These are phyloP conservation scores for Capsella bursapastoris DNA, from an alignment of 345 rosid species.

Conservation along the genomic window DNA sequence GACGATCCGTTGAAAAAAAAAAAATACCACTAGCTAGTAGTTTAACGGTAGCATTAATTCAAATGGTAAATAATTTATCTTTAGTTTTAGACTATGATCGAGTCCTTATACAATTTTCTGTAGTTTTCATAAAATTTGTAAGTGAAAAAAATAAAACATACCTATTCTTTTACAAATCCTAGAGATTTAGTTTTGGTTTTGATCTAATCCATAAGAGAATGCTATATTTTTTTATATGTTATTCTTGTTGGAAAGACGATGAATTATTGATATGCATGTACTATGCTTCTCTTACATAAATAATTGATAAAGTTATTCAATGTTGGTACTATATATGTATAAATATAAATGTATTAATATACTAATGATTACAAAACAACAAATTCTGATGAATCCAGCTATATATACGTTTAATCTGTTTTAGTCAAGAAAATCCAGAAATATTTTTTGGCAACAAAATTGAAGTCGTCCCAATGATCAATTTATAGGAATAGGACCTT, in stretches of 20 bases:
- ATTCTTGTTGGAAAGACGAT: not conserved
- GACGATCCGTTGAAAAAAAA: not conserved
- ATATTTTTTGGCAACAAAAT: not conserved
- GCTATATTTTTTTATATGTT: not conserved
- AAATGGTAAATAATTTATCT: not conserved
- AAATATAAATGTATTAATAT: no score
- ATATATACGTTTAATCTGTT: slow-evolving; percentile 8
- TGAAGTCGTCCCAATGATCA: not conserved
- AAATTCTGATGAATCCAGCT: slow-evolving; percentile 32
- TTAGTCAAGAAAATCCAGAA: not conserved
- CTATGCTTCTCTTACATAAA: not conserved
- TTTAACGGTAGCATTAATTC: not conserved
- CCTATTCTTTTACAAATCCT: not conserved
- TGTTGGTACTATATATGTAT: not conserved
- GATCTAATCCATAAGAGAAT: not conserved
- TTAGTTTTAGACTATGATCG: not conserved
- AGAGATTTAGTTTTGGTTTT: not conserved
- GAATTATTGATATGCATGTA: slow-evolving; percentile 33
- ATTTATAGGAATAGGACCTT: not conserved
- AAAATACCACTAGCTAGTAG: not conserved
- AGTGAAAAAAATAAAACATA: not conserved
- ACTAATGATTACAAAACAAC: slow-evolving; percentile 12
- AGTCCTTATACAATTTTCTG: not conserved
- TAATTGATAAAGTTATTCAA: not conserved
- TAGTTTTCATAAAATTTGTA: not conserved